Percentiles rank a stretch among this genome's conserved stretches.
phyloP scores from a whole-genome alignment of 352 stramenopile genomes.

The Plasmopara halstedii region DNA sequence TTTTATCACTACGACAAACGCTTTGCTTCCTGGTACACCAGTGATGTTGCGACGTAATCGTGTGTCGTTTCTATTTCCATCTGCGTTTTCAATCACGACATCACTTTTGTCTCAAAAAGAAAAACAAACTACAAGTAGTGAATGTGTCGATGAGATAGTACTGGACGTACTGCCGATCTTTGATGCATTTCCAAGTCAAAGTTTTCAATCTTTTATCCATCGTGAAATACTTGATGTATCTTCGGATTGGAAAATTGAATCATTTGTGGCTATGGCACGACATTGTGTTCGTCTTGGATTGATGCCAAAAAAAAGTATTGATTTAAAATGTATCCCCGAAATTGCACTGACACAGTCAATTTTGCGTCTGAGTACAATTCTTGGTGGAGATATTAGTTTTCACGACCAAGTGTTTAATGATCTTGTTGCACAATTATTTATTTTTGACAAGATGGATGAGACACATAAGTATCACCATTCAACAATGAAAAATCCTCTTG shows the following conservation, averaged over 20 bases:
- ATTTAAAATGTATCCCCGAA: slow-evolving; percentile 23
- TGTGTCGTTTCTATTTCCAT: slow-evolving; percentile 56
- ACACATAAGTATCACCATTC: slow-evolving; percentile 15
- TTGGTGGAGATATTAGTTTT: slow-evolving; percentile 37
- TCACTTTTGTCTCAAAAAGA: slow-evolving; percentile 33
- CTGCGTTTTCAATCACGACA: slow-evolving; percentile 38
- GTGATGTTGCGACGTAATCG: slow-evolving; percentile 64
- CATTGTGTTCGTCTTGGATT: slow-evolving; percentile 53
- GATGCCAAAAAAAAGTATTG: slow-evolving; percentile 9
- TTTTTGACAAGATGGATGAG: slow-evolving; percentile 30
- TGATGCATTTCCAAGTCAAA: slow-evolving; percentile 50
- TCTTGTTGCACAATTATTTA: slow-evolving; percentile 47
- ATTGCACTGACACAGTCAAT: slow-evolving; percentile 43
- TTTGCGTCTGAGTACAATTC: slow-evolving; percentile 48
- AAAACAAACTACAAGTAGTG: slow-evolving; percentile 12
- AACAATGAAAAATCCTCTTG: neutral
- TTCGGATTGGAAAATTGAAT: slow-evolving; percentile 61
- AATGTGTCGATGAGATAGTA: slow-evolving; percentile 45
- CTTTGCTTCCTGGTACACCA: slow-evolving; percentile 42
- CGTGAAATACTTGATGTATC: slow-evolving; percentile 48
- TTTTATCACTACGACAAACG: slow-evolving; percentile 40
- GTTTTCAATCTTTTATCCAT: slow-evolving; percentile 53
- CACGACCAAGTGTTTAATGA: slow-evolving; percentile 51
- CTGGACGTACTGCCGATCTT: slow-evolving; percentile 56
- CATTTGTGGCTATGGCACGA: slow-evolving; percentile 51